Percentiles rank a stretch among this genome's conserved stretches.
Evolutionary conservation across 345 rosid species (phyloP).

Genomic region (Punica granatum): DNA sequence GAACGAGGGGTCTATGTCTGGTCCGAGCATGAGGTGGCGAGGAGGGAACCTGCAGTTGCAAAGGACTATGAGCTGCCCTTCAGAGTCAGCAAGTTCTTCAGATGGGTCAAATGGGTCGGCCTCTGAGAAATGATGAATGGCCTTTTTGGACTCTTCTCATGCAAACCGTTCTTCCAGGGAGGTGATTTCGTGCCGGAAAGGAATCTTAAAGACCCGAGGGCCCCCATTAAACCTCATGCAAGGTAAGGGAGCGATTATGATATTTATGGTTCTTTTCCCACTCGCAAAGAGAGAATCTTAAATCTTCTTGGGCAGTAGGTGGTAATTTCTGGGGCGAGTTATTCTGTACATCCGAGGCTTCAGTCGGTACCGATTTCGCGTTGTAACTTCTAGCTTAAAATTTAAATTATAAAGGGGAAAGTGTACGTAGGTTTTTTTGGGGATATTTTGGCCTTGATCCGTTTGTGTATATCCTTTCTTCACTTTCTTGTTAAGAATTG

Average conservation of each 20-base stretch:
- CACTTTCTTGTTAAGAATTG: not conserved
- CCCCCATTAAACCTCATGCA: not conserved
- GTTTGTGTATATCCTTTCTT: not conserved
- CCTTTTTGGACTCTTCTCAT: not conserved
- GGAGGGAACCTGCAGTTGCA: constrained; percentile 76
- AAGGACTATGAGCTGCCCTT: constrained; percentile 89
- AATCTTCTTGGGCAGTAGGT: not conserved
- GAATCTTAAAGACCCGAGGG: not conserved
- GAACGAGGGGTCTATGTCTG: constrained; percentile 92
- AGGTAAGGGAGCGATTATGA: not conserved
- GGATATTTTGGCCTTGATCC: not conserved
- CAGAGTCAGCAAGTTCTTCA: constrained; percentile 71
- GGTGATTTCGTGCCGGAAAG: not conserved
- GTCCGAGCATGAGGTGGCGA: constrained; percentile 81
- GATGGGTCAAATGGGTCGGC: constrained; percentile 99
- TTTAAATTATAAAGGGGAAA: not conserved
- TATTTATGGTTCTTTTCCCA: not conserved
- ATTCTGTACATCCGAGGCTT: not conserved
- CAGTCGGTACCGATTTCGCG: not conserved
- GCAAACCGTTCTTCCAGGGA: not conserved
- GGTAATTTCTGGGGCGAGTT: not conserved
- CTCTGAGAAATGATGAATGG: constrained; percentile 26
- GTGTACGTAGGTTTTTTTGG: not conserved
- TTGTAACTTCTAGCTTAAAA: constrained; percentile 4
- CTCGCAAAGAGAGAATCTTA: not conserved